These are phyloP conservation scores for Coemansia sp. DNA, from an alignment of 192 early-diverging fungal species.

Conservation along the genomic window DNA sequence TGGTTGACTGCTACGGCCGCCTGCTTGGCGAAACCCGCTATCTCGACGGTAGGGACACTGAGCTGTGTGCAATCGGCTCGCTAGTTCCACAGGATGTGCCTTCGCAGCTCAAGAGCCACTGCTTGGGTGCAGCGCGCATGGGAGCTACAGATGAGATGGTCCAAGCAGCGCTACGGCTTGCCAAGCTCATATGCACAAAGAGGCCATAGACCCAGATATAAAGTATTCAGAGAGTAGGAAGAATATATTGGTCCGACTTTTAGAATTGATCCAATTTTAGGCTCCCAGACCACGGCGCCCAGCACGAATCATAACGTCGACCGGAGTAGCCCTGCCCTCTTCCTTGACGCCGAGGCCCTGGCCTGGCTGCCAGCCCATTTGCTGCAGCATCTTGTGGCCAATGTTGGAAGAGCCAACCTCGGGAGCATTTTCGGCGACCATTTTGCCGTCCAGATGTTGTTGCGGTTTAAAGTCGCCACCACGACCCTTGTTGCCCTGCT, in stretches of 20 bases:
- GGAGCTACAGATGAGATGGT: conserved; percentile 40
- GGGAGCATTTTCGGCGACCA: conserved; percentile 46
- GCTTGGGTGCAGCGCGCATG: conserved; percentile 32
- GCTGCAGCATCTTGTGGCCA: conserved; percentile 55
- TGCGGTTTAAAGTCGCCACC: background rate
- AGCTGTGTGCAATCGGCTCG: conserved; percentile 35
- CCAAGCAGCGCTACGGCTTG: conserved; percentile 37
- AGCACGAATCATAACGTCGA: conserved; percentile 49
- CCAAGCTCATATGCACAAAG: conserved; percentile 28
- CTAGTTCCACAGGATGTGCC: conserved; percentile 44
- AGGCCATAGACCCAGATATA: background rate
- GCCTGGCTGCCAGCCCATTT: conserved; percentile 58
- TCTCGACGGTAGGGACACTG: conserved; percentile 33
- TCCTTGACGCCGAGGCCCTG: conserved; percentile 47
- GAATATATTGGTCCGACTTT: background rate
- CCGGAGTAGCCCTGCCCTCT: conserved; percentile 46
- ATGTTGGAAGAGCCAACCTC: conserved; percentile 52
- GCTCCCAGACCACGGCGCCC: conserved; percentile 52
- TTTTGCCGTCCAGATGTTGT: conserved; percentile 24
- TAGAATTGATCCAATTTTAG: conserved; percentile 4
- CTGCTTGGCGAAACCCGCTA: conserved; percentile 28
- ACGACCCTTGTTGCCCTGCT: background rate
- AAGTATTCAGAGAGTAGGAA: background rate
- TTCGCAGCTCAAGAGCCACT: conserved; percentile 50
- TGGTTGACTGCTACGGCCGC: conserved; percentile 40